A percentile compares a stretch with the other conserved stretches of the same genome.
Conservation (phyloP, 1,139 yeast species). For the Debaryomyces fabryi region DNA sequence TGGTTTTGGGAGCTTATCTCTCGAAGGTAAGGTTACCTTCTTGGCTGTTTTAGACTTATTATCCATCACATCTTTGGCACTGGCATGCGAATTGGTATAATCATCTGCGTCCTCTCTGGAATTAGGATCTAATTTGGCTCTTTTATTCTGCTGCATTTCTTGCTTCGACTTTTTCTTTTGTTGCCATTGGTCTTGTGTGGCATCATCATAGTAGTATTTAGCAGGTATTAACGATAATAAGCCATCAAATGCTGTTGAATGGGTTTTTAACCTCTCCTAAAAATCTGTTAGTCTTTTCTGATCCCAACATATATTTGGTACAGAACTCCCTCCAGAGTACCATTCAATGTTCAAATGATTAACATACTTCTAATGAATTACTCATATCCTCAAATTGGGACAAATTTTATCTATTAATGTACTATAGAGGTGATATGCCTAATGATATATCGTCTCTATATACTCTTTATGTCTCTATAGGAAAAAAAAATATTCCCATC, state of each 20-base stretch:
- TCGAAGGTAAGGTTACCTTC: conserved; percentile 58
- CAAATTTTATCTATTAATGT: not conserved
- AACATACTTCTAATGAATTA: conserved; percentile 56
- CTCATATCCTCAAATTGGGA: conserved; percentile 28
- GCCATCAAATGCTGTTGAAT: conserved; percentile 89
- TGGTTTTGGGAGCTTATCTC: conserved; percentile 15
- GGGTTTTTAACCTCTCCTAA: conserved; percentile 79
- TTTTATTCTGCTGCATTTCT: conserved; percentile 62
- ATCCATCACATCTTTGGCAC: conserved; percentile 70
- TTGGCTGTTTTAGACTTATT: conserved; percentile 59
- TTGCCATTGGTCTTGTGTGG: conserved; percentile 87
- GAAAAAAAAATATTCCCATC: conserved; percentile 13
- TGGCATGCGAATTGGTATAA: conserved; percentile 41
- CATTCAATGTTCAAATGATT: not conserved
- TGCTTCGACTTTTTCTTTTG: conserved; percentile 74
- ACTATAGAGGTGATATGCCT: not conserved
- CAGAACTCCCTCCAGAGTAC: not conserved
- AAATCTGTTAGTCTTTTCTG: conserved; percentile 28
- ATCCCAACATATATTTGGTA: not conserved
- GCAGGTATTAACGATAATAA: conserved; percentile 90
- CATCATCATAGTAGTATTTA: conserved; percentile 82
- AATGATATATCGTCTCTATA: not conserved
- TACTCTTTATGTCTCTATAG: conserved; percentile 1
- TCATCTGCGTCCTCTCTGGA: conserved; percentile 48
- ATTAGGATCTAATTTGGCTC: conserved; percentile 77